These are phyloP conservation scores for Rhizopogon vinicolor DNA, from an alignment of 768 basidiomycete species.

Conservation along the genomic window DNA sequence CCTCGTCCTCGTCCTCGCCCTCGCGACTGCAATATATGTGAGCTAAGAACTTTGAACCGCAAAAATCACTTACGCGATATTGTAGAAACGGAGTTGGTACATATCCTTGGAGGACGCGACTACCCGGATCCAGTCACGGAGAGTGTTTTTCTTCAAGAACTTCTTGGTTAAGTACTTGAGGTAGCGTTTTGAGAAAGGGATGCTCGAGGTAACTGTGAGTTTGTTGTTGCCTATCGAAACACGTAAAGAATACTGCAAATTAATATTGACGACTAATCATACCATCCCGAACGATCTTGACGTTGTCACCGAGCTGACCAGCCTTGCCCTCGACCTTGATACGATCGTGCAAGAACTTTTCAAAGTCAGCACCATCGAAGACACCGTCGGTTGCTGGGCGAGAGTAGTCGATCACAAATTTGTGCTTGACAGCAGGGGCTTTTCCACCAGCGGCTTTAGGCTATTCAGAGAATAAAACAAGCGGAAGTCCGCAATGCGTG, in stretches of 20 bases:
- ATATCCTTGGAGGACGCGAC: slow-evolving; percentile 91
- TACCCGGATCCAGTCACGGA: slow-evolving; percentile 95
- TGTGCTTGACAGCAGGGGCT: slow-evolving; percentile 54
- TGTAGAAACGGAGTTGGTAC: slow-evolving; percentile 95
- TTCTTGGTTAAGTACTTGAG: slow-evolving; percentile 99
- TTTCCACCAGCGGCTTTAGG: slow-evolving; percentile 57
- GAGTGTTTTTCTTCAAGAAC: slow-evolving; percentile 95
- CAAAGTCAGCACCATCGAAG: slow-evolving; percentile 61
- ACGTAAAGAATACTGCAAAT: slow-evolving; percentile 1
- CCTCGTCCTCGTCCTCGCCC: slow-evolving; percentile 55
- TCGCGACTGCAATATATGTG: slow-evolving; percentile 30
- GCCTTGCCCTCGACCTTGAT: slow-evolving; percentile 92
- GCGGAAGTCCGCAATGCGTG: slow-evolving; percentile 36
- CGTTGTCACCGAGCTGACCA: slow-evolving; percentile 85
- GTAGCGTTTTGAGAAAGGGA: slow-evolving; percentile 95
- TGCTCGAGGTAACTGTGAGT: slow-evolving; percentile 79
- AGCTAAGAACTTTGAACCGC: background rate
- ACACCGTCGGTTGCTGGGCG: slow-evolving; percentile 66
- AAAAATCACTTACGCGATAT: slow-evolving; percentile 63
- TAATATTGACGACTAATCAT: slow-evolving; percentile 11
- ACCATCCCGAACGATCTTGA: slow-evolving; percentile 89
- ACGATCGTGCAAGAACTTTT: slow-evolving; percentile 91
- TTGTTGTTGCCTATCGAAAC: slow-evolving; percentile 59
- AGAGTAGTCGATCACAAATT: slow-evolving; percentile 84
- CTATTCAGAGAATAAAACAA: slow-evolving; percentile 35